Evolutionary conservation across 257 asterid genomes (phyloP).

Genomic region (Solanum raphanifolium): DNA sequence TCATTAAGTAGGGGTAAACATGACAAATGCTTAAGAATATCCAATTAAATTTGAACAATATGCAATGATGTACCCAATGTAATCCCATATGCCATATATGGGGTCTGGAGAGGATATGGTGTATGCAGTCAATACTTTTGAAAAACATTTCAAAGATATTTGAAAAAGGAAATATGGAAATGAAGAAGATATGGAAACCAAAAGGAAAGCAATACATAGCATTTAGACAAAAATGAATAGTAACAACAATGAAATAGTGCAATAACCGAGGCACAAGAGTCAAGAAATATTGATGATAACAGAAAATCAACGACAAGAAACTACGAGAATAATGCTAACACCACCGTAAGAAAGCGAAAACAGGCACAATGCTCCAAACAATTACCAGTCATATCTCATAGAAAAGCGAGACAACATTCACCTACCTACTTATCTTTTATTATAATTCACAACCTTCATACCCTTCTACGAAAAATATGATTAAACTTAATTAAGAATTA

Average conservation of each 20-base stretch:
- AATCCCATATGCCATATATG: background rate
- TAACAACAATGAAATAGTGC: background rate
- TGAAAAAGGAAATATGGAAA: background rate
- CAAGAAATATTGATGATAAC: background rate
- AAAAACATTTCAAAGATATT: too few species aligned
- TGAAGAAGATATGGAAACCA: background rate
- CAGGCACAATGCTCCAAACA: background rate
- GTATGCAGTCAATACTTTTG: too few species aligned
- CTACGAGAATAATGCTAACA: background rate
- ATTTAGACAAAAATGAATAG: background rate
- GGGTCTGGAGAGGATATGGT: background rate
- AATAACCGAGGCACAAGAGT: background rate
- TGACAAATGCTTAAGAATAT: background rate
- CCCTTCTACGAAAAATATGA: background rate
- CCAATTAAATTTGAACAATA: too few species aligned
- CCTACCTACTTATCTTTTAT: background rate
- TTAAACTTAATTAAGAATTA: background rate
- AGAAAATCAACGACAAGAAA: background rate
- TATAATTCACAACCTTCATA: background rate
- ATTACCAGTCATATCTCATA: background rate
- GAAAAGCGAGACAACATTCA: background rate
- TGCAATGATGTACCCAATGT: background rate
- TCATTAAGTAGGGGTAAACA: too few species aligned
- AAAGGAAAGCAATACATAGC: background rate
- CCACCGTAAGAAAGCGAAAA: background rate